Evolutionary conservation across 768 basidiomycete species (phyloP).

Genomic region (Russula foetens): DNA sequence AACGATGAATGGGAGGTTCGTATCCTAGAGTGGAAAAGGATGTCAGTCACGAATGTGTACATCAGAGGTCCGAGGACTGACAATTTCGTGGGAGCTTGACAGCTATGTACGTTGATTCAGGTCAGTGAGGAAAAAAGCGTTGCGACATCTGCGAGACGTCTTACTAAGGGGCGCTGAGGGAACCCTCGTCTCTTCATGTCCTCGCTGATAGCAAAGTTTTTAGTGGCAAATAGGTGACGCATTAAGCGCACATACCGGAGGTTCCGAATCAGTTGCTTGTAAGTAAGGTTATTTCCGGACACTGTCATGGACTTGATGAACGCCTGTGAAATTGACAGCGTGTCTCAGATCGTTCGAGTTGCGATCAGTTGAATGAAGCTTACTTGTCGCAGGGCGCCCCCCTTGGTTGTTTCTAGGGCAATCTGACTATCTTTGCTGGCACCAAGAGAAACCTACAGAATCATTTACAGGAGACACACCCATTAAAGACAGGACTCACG

Average conservation of each 20-base stretch:
- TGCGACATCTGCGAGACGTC: not conserved
- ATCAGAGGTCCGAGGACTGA: not conserved
- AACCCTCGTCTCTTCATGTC: not conserved
- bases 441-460: not conserved
- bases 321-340: not conserved
- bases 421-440: not conserved
- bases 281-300: not conserved
- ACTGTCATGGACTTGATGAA: not conserved
- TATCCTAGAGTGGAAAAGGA: not conserved
- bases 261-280: not conserved
- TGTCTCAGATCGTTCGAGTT: not conserved
- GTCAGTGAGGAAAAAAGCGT: not conserved
- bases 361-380: not conserved
- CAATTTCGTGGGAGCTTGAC: not conserved
- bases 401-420: not conserved
- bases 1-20: not conserved
- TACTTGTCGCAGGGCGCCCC: not conserved
- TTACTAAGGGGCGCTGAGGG: not conserved
- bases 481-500: not conserved
- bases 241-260: not conserved
- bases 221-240: not conserved
- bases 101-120: not conserved
- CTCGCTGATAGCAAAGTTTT: not conserved
- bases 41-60: not conserved
- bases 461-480: not conserved